phyloP scores from a whole-genome alignment of 2,329 filamentous ascomycete species.

The Aspergillus japonicus region DNA sequence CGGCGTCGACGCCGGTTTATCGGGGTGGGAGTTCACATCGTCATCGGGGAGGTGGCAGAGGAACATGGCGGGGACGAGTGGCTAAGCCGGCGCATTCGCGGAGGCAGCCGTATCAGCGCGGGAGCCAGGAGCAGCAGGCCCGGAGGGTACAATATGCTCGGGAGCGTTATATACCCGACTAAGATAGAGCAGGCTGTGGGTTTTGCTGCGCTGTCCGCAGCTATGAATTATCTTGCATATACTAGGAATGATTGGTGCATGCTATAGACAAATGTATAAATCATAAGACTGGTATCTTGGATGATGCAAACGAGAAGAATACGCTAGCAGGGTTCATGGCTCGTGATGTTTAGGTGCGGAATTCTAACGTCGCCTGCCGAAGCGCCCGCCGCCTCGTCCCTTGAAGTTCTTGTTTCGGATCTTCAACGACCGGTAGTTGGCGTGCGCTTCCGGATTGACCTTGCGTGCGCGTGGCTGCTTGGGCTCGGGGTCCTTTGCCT shows the following conservation, averaged over 20 bases:
- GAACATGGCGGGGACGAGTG: conserved; percentile 8
- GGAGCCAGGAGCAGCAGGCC: conserved; percentile 21
- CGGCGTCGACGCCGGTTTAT: conserved; percentile 24
- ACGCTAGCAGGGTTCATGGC: conserved; percentile 14
- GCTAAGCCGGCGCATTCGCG: conserved; percentile 24
- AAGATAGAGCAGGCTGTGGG: background rate
- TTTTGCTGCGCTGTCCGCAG: conserved; percentile 1
- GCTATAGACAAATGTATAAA: background rate
- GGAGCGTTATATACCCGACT: conserved; percentile 37
- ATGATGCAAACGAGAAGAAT: conserved; percentile 9
- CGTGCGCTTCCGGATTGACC: conserved; percentile 48
- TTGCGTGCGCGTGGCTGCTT: conserved; percentile 34
- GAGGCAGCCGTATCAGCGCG: conserved; percentile 10
- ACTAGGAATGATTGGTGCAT: background rate
- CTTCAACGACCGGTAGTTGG: conserved; percentile 50
- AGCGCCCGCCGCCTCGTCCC: conserved; percentile 36
- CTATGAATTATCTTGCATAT: conserved; percentile 5
- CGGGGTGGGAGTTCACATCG: conserved; percentile 15
- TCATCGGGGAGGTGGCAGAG: conserved; percentile 13
- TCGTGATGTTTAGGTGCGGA: conserved; percentile 13
- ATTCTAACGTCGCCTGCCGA: conserved; percentile 34
- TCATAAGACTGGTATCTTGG: conserved; percentile 20
- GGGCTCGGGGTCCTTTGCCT: conserved; percentile 22
- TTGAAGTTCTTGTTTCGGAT: conserved; percentile 42
- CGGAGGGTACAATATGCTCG: conserved; percentile 31